Base-by-base conservation (phyloP, 2,329 filamentous ascomycete genomes). In the Aspergillus floridensis region DNA sequence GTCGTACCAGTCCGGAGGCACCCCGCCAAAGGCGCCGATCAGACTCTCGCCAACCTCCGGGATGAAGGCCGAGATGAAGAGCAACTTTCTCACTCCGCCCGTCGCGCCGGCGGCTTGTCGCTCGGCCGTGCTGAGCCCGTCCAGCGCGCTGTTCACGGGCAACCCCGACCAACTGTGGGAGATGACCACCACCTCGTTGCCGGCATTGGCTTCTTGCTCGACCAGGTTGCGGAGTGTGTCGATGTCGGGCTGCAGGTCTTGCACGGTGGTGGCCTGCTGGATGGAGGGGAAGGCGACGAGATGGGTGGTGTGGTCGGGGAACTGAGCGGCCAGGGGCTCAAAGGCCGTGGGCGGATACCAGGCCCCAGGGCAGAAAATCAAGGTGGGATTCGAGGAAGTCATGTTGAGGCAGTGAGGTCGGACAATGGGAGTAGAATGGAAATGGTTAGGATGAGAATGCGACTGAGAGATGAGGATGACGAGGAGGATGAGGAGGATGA, bases 161-260 rank as follows among this genome's bases (percentile, higher is more conserved):
- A 76, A 57, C 2, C 73, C 72, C 4, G 73, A 68, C 70, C 75
- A 76, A 59, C 74, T 76, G 65, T 76, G 74, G 26, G 66, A 63
- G 5, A 76, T 54, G 4, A 76, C 49, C 16, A 75, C 60, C 6
- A 76, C 65, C 6, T 74, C 67, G 19, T 64, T 61, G 0, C 76
- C 75, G 1, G 68, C 63, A 1, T 68, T 58, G 4, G 63, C 65
- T 11, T 70, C 75, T 0, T 66, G 58, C n/a, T 69, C 66, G 10
- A 77, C 62, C 0, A 76, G 58, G 1, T 66, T 60, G 2, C 70
- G 66, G 16, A 78, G 67, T 26, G 74, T 72, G 0, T 68, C 56
- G 11, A 75, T 75, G 19, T 73, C 71, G 0, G 70, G 71, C n/a
- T 47, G 58, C 1, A 73, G 63, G 21, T 66, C 63, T 35, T 64